Base-by-base conservation (phyloP, 352 stramenopile genomes). In the Blastocystis sp. region DNA sequence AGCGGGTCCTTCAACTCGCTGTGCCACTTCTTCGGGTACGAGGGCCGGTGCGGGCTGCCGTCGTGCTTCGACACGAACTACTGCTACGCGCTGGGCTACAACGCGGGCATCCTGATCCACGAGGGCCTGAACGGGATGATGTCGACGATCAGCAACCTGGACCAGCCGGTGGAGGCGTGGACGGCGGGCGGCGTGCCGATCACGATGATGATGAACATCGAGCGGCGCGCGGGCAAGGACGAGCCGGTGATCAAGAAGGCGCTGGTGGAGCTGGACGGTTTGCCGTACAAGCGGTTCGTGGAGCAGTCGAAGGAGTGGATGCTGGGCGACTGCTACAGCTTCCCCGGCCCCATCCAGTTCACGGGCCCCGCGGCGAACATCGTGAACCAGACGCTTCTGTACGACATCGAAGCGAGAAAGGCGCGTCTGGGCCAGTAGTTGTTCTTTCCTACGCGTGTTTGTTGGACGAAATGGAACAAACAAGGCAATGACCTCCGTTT, bases 141-240 rank as follows among this genome's bases (percentile, higher is more conserved):
- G 74, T 84, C 74, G 3, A 88, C 68, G 14, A 88, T 88, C 70
- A 70, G 78, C 34, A 88, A 88, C 54, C 70, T 88, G 21, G 68
- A 66, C 45, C 24, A 40, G 34, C 82, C 89, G 21, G 82, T 91
- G 52, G 87, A 92, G 57, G 76, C 91, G 24, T 92, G 91, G 91
- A 89, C 57, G 17, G 77, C 89, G 54, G 91, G 91, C 48, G 91
- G 91, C 59, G 89, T 91, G 54, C 91, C 91, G 28, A 87, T 92
- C 63, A 92, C 91, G 65, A 91, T 90, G 81, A 92, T 92, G 91
- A 92, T 91, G 63, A 90, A 92, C 82, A 92, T 92, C 76, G 91
- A 92, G 87, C 61, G 82, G 21, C 62, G 91, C 40, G 89, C 90
- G 45, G 90, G 91, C 54, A 91, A 92, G 71, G 81, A 91, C 80